A percentile compares a stretch with the other conserved stretches of the same genome.
These are phyloP conservation scores for Pugionium dolabratum DNA, from an alignment of 345 rosid species.

Conservation along the genomic window DNA sequence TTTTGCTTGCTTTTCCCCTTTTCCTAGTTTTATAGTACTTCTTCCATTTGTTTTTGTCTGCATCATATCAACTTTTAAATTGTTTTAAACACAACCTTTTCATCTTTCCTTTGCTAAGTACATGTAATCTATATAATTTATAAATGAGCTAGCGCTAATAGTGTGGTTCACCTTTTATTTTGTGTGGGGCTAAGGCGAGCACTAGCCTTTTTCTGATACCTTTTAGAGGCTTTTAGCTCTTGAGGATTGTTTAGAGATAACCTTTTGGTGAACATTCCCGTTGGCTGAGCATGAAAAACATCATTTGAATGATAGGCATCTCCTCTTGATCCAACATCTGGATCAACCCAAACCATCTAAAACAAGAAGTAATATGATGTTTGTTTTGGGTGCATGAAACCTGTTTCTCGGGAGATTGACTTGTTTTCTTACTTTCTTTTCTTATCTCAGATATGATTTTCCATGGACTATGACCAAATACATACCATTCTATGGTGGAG, in stretches of 20 bases:
- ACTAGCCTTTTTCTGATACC: slow-evolving; percentile 27
- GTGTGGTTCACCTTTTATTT: slow-evolving; percentile 15
- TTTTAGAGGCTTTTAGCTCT: slow-evolving; percentile 16
- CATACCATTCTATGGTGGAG: slow-evolving; percentile 88
- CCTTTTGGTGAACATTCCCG: neutral
- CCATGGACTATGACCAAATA: slow-evolving; percentile 71
- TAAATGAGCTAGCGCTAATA: slow-evolving; percentile 1
- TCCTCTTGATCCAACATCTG: neutral
- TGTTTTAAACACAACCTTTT: neutral
- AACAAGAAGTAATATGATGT: neutral
- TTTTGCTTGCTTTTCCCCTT: neutral
- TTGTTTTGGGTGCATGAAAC: slow-evolving; percentile 1
- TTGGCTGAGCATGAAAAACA: slow-evolving; percentile 11
- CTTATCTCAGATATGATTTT: slow-evolving; percentile 57
- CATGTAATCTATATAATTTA: too few species aligned
- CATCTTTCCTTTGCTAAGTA: neutral
- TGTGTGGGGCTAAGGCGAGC: slow-evolving; percentile 23
- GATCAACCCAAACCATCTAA: too few species aligned
- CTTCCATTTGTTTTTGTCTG: neutral
- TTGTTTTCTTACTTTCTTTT: neutral
- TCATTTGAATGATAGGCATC: neutral
- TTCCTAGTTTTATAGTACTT: neutral
- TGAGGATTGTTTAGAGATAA: slow-evolving; percentile 13
- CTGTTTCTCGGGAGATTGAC: neutral
- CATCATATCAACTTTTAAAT: slow-evolving; percentile 26